Evolutionary conservation across 495 filamentous ascomycete species (phyloP), one percentile per base, ranked within the genome.

Genomic region (Bombardia bombarda): DNA sequence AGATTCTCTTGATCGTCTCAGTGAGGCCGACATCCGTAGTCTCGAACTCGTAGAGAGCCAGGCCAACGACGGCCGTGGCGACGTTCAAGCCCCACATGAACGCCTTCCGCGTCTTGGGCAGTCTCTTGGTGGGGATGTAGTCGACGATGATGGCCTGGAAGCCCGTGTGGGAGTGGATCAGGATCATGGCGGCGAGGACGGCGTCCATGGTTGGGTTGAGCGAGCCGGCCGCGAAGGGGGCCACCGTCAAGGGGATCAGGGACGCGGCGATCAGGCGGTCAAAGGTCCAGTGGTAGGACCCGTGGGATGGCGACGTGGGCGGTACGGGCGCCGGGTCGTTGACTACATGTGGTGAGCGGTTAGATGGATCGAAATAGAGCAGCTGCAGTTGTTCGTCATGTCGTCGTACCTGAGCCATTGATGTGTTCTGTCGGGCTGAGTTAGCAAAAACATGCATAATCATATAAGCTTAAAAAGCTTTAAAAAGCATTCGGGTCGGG

Each of bases 1-100:
- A 95, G 51, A 94, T 71, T 50, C 84, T 76, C 75, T 83, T 87
- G 47, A 93, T 70, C 22, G 83, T 82, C 73, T 94, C 89, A 13
- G 87, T 95, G 43, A 98, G 57, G 40, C 92, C 92, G 30, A 98
- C 88, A 55, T 98, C 92, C 60, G 95, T 96, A n/a, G 92, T 98
- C 80, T 98, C 90, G 61, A 97, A 96, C 71, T 95, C 89, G 68
- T 97, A 98, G 44, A 96, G 74, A 37, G 90, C 90, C 51, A 94
- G 70, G 20, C 83, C 87, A 30, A 92, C 90, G 38, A 84, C 67
- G 39, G 86, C 67, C 26, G 93, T 94, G 50, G 78, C 80, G 40
- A 71, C 74, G 55, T 86, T 86, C 37, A 96, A 79, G 23, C 73
- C 70, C 89, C 88, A 97, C 60, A 72, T 74, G 60, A 83, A 72